phyloP scores from a whole-genome alignment of 1,284 basidiomycete species.

The Peniophora sp. region DNA sequence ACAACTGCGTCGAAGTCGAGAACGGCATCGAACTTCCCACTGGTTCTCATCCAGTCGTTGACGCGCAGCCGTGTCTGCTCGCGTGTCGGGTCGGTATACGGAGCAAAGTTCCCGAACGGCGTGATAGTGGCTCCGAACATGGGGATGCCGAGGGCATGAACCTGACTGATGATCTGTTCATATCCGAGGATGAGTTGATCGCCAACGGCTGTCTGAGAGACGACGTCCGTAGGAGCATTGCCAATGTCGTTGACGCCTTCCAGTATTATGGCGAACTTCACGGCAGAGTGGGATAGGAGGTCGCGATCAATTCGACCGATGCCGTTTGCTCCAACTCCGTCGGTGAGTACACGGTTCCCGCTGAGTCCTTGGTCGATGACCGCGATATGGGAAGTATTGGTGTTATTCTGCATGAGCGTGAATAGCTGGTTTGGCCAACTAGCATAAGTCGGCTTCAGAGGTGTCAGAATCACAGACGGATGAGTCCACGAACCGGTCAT shows the following conservation, averaged over 20 bases:
- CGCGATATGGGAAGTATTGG: conserved; percentile 26
- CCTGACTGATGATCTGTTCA: conserved; percentile 34
- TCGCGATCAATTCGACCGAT: conserved; percentile 41
- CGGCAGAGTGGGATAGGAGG: conserved; percentile 36
- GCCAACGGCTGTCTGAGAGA: conserved; percentile 28
- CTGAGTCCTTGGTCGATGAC: conserved; percentile 42
- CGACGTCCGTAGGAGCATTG: conserved; percentile 23
- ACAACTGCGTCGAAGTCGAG: conserved; percentile 39
- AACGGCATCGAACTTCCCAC: conserved; percentile 36
- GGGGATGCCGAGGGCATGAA: conserved; percentile 33
- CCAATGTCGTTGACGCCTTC: conserved; percentile 50
- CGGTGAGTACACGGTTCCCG: conserved; percentile 41
- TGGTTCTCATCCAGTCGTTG: conserved; percentile 34
- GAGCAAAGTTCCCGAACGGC: conserved; percentile 30
- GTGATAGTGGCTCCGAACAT: conserved; percentile 45
- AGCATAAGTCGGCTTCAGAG: too few relatives aligned
- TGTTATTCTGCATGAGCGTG: conserved; percentile 30
- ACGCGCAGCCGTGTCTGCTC: conserved; percentile 34
- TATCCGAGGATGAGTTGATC: conserved; percentile 34
- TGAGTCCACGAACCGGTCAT: conserved; percentile 29
- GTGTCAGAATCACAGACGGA: too few relatives aligned
- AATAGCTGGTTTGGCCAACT: conserved; percentile 41
- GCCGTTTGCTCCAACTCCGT: conserved; percentile 39
- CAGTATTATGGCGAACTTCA: conserved; percentile 39
- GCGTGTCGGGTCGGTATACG: conserved; percentile 29